These are phyloP conservation scores for Phytophthora niederhauseri DNA, from an alignment of 352 stramenopile species.

Conservation along the genomic window DNA sequence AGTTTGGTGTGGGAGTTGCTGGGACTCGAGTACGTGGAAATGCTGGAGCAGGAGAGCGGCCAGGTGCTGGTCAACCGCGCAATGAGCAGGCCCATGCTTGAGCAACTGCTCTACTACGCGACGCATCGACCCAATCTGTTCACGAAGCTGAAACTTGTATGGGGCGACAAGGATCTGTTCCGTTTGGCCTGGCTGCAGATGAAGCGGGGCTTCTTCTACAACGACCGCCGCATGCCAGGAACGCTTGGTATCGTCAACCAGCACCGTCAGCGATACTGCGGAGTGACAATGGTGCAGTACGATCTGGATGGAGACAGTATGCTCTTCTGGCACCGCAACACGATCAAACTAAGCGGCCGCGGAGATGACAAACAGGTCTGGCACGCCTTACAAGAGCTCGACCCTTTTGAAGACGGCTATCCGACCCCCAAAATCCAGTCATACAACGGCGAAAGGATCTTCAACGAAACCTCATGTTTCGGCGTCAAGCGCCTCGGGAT, in stretches of 20 bases:
- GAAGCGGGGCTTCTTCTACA: conserved; percentile 42
- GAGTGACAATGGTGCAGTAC: conserved; percentile 62
- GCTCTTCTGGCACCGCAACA: conserved; percentile 62
- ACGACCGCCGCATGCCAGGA: conserved; percentile 42
- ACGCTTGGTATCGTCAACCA: conserved; percentile 48
- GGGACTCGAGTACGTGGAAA: conserved; percentile 47
- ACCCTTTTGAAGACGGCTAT: conserved; percentile 25
- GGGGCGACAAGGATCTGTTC: conserved; percentile 65
- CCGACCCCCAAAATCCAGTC: conserved; percentile 49
- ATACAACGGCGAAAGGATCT: conserved; percentile 62
- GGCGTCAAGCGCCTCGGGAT: conserved; percentile 60
- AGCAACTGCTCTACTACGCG: conserved; percentile 56
- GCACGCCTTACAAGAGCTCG: conserved; percentile 53
- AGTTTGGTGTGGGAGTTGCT: conserved; percentile 62
- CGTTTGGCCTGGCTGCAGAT: conserved; percentile 56
- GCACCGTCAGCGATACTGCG: conserved; percentile 43
- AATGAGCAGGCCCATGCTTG: conserved; percentile 37
- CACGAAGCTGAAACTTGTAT: conserved; percentile 53
- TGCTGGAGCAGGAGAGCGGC: conserved; percentile 60
- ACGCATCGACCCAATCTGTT: conserved; percentile 53
- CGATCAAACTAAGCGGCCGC: conserved; percentile 62
- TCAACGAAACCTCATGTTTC: conserved; percentile 75
- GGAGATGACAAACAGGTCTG: conserved; percentile 43
- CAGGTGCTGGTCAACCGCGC: conserved; percentile 51
- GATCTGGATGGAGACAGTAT: conserved; percentile 40